phyloP scores from a whole-genome alignment of 2,329 filamentous ascomycete species.

The Colletotrichum godetiae region DNA sequence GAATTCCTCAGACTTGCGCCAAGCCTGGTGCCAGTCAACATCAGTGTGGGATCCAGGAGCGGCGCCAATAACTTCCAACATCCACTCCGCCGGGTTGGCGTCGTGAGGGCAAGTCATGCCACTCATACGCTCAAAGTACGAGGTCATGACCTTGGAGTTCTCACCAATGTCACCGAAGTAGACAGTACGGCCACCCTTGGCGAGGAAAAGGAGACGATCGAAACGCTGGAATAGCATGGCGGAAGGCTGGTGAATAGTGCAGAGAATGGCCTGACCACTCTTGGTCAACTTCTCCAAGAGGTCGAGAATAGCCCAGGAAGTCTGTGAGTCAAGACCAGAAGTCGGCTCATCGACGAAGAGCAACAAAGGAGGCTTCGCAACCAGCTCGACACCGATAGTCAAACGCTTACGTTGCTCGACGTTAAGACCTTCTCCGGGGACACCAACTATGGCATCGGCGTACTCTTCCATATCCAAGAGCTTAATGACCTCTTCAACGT shows the following conservation, averaged over 20 bases:
- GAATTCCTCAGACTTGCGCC: conserved; percentile 70
- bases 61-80: conserved; percentile 73
- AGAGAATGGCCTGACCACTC: conserved; percentile 92
- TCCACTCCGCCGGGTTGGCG: conserved; percentile 87
- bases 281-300: conserved; percentile 91
- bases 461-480: conserved; percentile 91
- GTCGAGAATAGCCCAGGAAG: conserved; percentile 91
- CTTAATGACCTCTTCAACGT: conserved; percentile 91
- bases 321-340: conserved; percentile 92
- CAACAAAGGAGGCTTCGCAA: conserved; percentile 88
- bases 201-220: conserved; percentile 82
- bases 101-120: conserved; percentile 71
- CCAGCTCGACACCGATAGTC: conserved; percentile 96
- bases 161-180: conserved; percentile 86
- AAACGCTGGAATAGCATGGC: conserved; percentile 95
- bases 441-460: conserved; percentile 90
- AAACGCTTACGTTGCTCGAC: conserved; percentile 79
- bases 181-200: conserved; percentile 79
- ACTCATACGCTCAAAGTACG: conserved; percentile 82
- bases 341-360: conserved; percentile 96
- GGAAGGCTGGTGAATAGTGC: conserved; percentile 97
- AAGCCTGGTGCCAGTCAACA: conserved; percentile 73
- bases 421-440: conserved; percentile 87
- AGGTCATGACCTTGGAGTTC: conserved; percentile 74
- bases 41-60: conserved; percentile 72